These are phyloP conservation scores for Caryopteris hybrid DNA, from an alignment of 305 asterid species.

Conservation along the genomic window DNA sequence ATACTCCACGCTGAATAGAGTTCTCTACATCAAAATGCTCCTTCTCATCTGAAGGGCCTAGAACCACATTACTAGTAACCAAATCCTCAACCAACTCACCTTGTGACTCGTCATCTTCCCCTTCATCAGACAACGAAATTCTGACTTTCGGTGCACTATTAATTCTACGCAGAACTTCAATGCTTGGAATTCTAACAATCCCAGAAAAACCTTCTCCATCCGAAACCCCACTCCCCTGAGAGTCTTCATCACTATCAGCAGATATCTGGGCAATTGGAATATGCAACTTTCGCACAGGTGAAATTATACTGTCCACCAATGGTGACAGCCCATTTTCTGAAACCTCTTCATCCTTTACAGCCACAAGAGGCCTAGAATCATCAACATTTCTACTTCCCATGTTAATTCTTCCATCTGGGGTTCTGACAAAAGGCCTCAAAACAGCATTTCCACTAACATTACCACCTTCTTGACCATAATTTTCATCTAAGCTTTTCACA, in stretches of 20 bases:
- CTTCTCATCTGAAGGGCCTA: constrained; percentile 26
- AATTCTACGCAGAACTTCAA: constrained; percentile 33
- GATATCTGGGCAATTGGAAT: constrained; percentile 67
- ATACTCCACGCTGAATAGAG: constrained; percentile 5
- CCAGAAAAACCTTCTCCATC: constrained; percentile 47
- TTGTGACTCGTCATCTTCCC: constrained; percentile 25
- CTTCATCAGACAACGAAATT: constrained; percentile 35
- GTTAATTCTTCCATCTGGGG: constrained; percentile 14
- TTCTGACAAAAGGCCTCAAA: constrained; percentile 31
- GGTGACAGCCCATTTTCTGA: constrained; percentile 14
- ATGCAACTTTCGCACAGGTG: constrained; percentile 16
- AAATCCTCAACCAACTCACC: constrained; percentile 35
- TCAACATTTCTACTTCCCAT: constrained; percentile 25
- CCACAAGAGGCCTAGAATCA: constrained; percentile 29
- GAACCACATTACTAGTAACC: constrained; percentile 16
- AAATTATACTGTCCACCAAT: constrained; percentile 16
- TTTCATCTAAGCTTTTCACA: constrained; percentile 32
- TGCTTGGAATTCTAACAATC: constrained; percentile 36
- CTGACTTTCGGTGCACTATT: constrained; percentile 48
- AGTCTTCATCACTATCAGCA: constrained; percentile 65
- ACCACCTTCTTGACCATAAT: constrained; percentile 22
- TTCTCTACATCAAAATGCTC: constrained; percentile 19
- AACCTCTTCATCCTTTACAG: constrained; percentile 21
- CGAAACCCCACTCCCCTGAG: constrained; percentile 35
- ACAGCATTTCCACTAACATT: constrained; percentile 2